phyloP scores from a whole-genome alignment of 2,329 filamentous ascomycete genomes.

The Xylariomycetidae sp. region DNA sequence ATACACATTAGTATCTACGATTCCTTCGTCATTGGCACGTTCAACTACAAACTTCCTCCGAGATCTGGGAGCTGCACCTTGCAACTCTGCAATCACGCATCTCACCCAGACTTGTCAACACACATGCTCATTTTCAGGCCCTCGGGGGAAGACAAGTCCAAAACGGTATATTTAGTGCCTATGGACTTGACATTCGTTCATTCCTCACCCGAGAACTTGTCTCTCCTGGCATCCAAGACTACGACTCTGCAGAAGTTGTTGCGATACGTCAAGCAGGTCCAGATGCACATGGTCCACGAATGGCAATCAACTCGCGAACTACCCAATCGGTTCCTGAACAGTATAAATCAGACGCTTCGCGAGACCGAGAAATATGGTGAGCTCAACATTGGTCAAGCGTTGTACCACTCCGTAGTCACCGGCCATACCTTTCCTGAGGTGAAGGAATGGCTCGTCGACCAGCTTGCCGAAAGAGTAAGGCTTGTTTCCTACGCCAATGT shows the following conservation, averaged over 20 bases:
- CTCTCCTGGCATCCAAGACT: slow-evolving; percentile 77
- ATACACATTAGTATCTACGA: slow-evolving; percentile 80
- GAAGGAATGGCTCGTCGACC: slow-evolving; percentile 83
- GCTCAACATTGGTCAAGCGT: slow-evolving; percentile 60
- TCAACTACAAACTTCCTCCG: slow-evolving; percentile 41
- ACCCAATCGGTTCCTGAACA: slow-evolving; percentile 69
- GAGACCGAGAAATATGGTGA: slow-evolving; percentile 54
- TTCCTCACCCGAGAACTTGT: slow-evolving; percentile 71
- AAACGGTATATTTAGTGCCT: slow-evolving; percentile 57
- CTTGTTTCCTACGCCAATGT: not conserved
- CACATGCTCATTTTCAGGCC: slow-evolving; percentile 62
- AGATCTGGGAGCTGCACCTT: slow-evolving; percentile 23
- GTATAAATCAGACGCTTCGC: slow-evolving; percentile 68
- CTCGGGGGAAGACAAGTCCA: slow-evolving; percentile 31
- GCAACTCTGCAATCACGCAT: slow-evolving; percentile 55
- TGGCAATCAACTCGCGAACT: slow-evolving; percentile 80
- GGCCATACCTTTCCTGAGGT: slow-evolving; percentile 71
- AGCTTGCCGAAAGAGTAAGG: slow-evolving; percentile 68
- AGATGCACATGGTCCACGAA: slow-evolving; percentile 72
- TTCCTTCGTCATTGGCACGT: slow-evolving; percentile 70
- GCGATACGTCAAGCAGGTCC: slow-evolving; percentile 75
- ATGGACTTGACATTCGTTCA: slow-evolving; percentile 81
- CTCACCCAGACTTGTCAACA: slow-evolving; percentile 67
- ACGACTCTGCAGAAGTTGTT: slow-evolving; percentile 83
- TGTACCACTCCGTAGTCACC: slow-evolving; percentile 80